phyloP scores from a whole-genome alignment of 2,329 filamentous ascomycete genomes.

The Neonectria hederae region DNA sequence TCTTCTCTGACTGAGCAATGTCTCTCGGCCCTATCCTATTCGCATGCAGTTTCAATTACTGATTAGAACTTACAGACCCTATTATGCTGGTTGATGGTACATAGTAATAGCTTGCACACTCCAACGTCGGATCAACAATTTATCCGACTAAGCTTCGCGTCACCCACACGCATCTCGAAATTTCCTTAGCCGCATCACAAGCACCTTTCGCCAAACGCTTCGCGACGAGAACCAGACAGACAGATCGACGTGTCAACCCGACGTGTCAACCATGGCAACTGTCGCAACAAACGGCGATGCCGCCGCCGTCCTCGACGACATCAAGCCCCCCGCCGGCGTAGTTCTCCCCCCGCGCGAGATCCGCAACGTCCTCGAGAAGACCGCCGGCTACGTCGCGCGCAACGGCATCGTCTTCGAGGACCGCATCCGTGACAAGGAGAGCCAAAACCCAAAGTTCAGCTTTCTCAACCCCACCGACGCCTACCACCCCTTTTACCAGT shows the following conservation, averaged over 20 bases:
- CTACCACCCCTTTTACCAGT: slow-evolving; percentile 89
- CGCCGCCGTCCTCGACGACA: slow-evolving; percentile 67
- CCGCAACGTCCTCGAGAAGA: slow-evolving; percentile 87
- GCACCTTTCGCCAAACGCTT: slow-evolving; percentile 3
- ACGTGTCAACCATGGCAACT: slow-evolving; percentile 42
- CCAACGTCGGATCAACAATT: slow-evolving; percentile 4
- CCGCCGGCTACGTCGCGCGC: slow-evolving; percentile 86
- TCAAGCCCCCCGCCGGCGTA: slow-evolving; percentile 82
- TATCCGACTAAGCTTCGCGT: slow-evolving; percentile 15
- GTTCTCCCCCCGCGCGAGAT: slow-evolving; percentile 92
- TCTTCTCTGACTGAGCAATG: not conserved
- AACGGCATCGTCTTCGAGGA: slow-evolving; percentile 79
- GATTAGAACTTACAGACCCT: no score
- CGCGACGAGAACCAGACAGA: slow-evolving; percentile 7
- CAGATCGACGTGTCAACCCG: slow-evolving; percentile 16
- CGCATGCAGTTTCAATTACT: not conserved
- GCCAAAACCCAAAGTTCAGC: slow-evolving; percentile 87
- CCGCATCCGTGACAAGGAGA: slow-evolving; percentile 85
- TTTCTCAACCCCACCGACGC: slow-evolving; percentile 84
- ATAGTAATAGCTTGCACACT: no score
- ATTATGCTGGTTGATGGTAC: not conserved
- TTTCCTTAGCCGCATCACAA: slow-evolving; percentile 31
- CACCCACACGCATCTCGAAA: slow-evolving; percentile 32
- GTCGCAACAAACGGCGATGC: slow-evolving; percentile 62
- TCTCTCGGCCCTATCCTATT: not conserved